phyloP scores from a whole-genome alignment of 2,329 filamentous ascomycete genomes.

The Penicillium sp. region DNA sequence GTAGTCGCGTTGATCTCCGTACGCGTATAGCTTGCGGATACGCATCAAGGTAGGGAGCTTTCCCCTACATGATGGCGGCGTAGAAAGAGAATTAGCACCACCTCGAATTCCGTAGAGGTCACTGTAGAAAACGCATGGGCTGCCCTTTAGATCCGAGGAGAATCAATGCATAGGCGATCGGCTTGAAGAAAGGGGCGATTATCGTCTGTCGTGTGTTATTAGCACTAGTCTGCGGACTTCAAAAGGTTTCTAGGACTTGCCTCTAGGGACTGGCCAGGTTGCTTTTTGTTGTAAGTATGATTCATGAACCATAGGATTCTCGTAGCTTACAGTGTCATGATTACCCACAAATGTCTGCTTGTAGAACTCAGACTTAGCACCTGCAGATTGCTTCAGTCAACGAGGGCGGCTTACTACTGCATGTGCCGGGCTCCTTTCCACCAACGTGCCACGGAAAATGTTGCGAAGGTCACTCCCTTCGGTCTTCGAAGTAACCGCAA shows the following conservation, averaged over 20 bases:
- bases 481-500: slow-evolving; percentile 60
- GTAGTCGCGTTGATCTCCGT: slow-evolving; percentile 66
- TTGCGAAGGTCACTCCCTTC: slow-evolving; percentile 61
- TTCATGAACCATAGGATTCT: neutral
- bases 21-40: slow-evolving; percentile 66
- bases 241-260: slow-evolving; percentile 38
- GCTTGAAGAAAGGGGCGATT: slow-evolving; percentile 68
- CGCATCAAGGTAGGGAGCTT: slow-evolving; percentile 62
- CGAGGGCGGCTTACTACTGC: slow-evolving; percentile 37
- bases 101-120: slow-evolving; percentile 65
- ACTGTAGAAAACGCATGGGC: slow-evolving; percentile 71
- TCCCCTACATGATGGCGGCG: slow-evolving; percentile 60
- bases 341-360: slow-evolving; percentile 22
- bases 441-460: slow-evolving; percentile 64
- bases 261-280: slow-evolving; percentile 31
- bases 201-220: slow-evolving; percentile 45
- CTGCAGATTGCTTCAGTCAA: neutral
- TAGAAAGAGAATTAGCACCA: slow-evolving; percentile 40
- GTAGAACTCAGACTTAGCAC: neutral
- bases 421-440: slow-evolving; percentile 54
- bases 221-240: neutral
- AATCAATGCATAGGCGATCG: slow-evolving; percentile 70
- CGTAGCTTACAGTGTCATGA: slow-evolving; percentile 23
- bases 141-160: slow-evolving; percentile 64
- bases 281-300: neutral